phyloP scores from a whole-genome alignment of 495 filamentous ascomycete genomes.

The Aspergillus sclerotiicarbonarius region DNA sequence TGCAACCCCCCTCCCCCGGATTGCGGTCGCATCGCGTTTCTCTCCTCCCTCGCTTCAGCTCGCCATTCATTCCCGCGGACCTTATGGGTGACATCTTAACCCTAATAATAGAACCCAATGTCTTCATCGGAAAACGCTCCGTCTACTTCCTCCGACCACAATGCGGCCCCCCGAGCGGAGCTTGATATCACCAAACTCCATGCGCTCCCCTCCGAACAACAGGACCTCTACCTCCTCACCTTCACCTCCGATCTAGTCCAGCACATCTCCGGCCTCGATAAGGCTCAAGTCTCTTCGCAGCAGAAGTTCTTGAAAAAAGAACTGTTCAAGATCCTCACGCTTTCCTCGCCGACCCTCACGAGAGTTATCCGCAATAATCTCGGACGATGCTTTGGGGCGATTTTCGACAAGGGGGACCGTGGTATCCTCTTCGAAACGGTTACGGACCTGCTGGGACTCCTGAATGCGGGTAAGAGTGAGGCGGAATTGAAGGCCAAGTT shows the following conservation, averaged over 20 bases:
- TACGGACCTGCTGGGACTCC: constrained; percentile 76
- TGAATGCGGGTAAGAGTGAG: constrained; percentile 77
- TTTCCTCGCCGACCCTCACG: constrained; percentile 81
- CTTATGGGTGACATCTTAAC: constrained; percentile 26
- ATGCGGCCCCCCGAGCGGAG: constrained; percentile 48
- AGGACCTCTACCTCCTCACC: constrained; percentile 87
- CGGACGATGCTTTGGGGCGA: constrained; percentile 76
- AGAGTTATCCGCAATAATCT: constrained; percentile 86
- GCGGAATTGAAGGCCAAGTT: constrained; percentile 74
- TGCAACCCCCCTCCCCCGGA: background rate
- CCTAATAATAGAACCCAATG: constrained; percentile 32
- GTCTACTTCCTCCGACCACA: constrained; percentile 28
- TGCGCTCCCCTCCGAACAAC: constrained; percentile 88
- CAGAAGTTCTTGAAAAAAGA: constrained; percentile 88
- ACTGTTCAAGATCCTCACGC: constrained; percentile 83
- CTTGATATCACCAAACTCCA: constrained; percentile 87
- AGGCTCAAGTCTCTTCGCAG: constrained; percentile 77
- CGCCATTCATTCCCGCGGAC: constrained; percentile 9
- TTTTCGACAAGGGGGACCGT: constrained; percentile 85
- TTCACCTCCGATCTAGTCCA: constrained; percentile 82
- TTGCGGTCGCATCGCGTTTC: background rate
- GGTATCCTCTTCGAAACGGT: constrained; percentile 92
- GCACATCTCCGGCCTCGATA: constrained; percentile 69
- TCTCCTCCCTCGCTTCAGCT: constrained; percentile 5
- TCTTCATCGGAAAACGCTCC: constrained; percentile 36